Conservation (phyloP, 768 basidiomycete genomes). For the Pilatotrama ljubarskyi region DNA sequence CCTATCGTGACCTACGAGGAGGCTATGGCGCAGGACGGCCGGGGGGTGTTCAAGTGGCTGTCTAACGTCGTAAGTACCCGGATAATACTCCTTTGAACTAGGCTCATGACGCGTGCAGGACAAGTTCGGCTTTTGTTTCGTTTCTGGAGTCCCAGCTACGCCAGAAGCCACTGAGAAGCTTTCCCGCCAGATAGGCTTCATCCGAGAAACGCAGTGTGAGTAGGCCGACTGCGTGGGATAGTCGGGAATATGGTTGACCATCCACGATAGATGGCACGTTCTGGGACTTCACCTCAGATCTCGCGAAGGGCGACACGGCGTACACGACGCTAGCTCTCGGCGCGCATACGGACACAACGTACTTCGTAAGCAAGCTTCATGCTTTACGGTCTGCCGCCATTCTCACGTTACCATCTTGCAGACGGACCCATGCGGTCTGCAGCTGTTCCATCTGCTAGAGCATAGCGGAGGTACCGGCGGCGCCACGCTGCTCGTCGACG, state of each 20-base stretch:
- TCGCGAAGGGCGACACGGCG: constrained; percentile 90
- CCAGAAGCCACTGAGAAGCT: constrained; percentile 85
- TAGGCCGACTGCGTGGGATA: not conserved
- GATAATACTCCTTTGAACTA: too few relatives aligned
- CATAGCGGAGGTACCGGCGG: constrained; percentile 83
- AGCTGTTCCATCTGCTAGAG: constrained; percentile 91
- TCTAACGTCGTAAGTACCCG: constrained; percentile 63
- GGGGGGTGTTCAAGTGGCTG: constrained; percentile 79
- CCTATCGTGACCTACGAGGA: constrained; percentile 75
- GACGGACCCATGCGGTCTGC: constrained; percentile 95
- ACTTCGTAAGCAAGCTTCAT: constrained; percentile 52
- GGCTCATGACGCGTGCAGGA: constrained; percentile 48
- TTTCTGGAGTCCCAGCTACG: constrained; percentile 76
- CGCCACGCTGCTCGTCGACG: constrained; percentile 90
- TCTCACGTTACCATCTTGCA: constrained; percentile 29
- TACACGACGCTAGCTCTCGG: constrained; percentile 87
- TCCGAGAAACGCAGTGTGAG: constrained; percentile 81
- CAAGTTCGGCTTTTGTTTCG: constrained; percentile 85
- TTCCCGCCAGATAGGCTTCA: constrained; percentile 75
- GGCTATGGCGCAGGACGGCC: constrained; percentile 63
- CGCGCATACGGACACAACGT: constrained; percentile 80
- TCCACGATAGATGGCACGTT: constrained; percentile 75
- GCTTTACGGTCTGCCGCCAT: too few relatives aligned
- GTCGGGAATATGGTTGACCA: not conserved
- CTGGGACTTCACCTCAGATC: constrained; percentile 95